Evolutionary conservation across 1,284 basidiomycete genomes (phyloP).

Genomic region (Sanghuangporus baumii): DNA sequence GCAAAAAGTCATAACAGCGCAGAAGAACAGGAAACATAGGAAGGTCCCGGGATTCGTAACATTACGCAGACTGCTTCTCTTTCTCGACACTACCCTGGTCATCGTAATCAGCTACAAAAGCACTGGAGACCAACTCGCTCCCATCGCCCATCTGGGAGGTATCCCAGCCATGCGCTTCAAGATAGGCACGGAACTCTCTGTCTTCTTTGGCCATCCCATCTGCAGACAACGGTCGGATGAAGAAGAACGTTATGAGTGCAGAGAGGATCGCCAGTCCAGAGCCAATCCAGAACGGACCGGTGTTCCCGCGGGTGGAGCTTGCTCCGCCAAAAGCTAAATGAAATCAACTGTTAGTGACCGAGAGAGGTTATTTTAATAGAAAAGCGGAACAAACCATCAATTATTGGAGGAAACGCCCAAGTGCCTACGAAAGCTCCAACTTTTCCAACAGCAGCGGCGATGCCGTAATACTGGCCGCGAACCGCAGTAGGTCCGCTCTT

Average conservation of each 20-base stretch:
- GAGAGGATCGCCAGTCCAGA: constrained; percentile 70
- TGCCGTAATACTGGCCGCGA: constrained; percentile 81
- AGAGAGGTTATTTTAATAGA: neutral
- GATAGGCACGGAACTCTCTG: constrained; percentile 73
- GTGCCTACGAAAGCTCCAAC: constrained; percentile 82
- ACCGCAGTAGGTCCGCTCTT: constrained; percentile 83
- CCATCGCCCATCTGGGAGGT: constrained; percentile 59
- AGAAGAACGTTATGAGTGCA: constrained; percentile 67
- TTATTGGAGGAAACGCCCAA: constrained; percentile 74
- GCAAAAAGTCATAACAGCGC: neutral
- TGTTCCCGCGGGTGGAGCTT: constrained; percentile 48
- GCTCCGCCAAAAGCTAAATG: constrained; percentile 54
- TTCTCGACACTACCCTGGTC: constrained; percentile 9
- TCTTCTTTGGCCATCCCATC: constrained; percentile 84
- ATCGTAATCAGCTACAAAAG: constrained; percentile 10
- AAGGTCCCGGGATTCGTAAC: neutral
- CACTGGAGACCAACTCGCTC: constrained; percentile 19
- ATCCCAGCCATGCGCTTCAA: constrained; percentile 74
- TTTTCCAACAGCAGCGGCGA: constrained; percentile 89
- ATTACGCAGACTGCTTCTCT: constrained; percentile 1
- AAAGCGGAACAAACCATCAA: constrained; percentile 38
- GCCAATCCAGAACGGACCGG: constrained; percentile 78
- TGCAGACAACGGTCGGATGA: constrained; percentile 68
- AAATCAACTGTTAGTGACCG: constrained; percentile 3
- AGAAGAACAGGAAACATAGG: neutral